Evolutionary conservation across 208 protist genomes (phyloP).

Genomic region (Trypanosoma cruzi): DNA sequence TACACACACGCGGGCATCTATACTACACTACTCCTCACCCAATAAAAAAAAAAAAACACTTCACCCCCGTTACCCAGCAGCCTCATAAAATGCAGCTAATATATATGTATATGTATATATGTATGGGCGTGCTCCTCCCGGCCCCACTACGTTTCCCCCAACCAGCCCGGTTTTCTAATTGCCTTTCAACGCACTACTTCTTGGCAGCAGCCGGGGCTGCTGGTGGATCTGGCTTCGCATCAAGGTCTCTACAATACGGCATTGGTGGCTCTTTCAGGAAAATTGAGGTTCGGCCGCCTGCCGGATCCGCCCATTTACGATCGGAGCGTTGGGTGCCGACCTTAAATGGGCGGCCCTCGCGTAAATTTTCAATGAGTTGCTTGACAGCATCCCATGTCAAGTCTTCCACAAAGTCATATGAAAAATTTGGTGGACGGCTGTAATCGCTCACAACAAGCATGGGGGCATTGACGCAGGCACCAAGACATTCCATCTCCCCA

Average conservation of each 20-base stretch:
- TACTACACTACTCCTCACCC: slow-evolving; percentile 2
- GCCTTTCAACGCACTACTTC: slow-evolving; percentile 47
- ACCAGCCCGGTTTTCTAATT: not conserved
- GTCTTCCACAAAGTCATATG: slow-evolving; percentile 91
- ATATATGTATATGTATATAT: slow-evolving; percentile 1
- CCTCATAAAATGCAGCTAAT: no score
- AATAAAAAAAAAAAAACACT: not conserved
- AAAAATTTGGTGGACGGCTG: slow-evolving; percentile 86
- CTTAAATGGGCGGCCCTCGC: slow-evolving; percentile 74
- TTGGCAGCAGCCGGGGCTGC: slow-evolving; percentile 47
- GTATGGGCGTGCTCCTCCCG: not conserved
- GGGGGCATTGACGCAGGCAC: slow-evolving; percentile 93
- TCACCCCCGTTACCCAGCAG: not conserved
- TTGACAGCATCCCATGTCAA: slow-evolving; percentile 89
- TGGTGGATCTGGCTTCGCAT: slow-evolving; percentile 36
- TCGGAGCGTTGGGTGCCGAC: slow-evolving; percentile 76
- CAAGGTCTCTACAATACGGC: slow-evolving; percentile 88
- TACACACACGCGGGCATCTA: slow-evolving; percentile 16
- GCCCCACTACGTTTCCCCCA: slow-evolving; percentile 9
- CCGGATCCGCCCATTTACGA: slow-evolving; percentile 68
- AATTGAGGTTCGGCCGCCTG: slow-evolving; percentile 84
- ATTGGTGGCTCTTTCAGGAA: slow-evolving; percentile 83
- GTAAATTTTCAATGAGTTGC: slow-evolving; percentile 76
- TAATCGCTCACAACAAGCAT: slow-evolving; percentile 95
- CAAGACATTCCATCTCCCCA: slow-evolving; percentile 95